phyloP scores from a whole-genome alignment of 2,329 filamentous ascomycete genomes.

The Drechslerella dactyloides region DNA sequence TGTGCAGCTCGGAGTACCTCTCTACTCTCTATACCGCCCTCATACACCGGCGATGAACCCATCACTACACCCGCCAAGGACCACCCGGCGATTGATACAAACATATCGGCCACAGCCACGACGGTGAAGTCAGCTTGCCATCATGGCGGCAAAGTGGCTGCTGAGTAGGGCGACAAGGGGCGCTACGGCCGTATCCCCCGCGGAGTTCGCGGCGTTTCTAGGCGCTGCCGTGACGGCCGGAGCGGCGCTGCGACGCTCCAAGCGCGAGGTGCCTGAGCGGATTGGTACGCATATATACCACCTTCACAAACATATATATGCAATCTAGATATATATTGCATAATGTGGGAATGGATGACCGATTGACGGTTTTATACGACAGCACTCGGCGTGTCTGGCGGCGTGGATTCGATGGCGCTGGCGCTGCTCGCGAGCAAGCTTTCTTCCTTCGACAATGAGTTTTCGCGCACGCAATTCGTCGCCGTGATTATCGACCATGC shows the following conservation, averaged over 20 bases:
- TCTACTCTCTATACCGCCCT: no score
- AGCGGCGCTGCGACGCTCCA: not conserved
- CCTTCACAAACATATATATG: not conserved
- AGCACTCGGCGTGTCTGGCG: constrained; percentile 86
- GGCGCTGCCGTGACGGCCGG: constrained; percentile 10
- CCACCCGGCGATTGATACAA: no score
- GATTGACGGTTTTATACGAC: not conserved
- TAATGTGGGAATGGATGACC: not conserved
- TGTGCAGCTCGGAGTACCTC: no score
- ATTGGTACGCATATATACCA: constrained; percentile 17
- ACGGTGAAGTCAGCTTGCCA: no score
- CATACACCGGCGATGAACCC: no score
- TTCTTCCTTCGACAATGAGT: constrained; percentile 37
- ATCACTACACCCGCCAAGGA: no score
- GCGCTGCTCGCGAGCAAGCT: constrained; percentile 72
- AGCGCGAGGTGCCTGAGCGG: constrained; percentile 14
- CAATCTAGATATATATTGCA: not conserved
- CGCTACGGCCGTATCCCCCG: not conserved
- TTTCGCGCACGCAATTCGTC: constrained; percentile 17
- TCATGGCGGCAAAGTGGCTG: not conserved
- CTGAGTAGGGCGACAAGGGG: not conserved
- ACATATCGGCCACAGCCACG: no score
- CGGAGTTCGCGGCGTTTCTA: constrained; percentile 18
- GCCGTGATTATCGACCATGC: constrained; percentile 63
- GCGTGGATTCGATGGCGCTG: constrained; percentile 97